Evolutionary conservation across 192 early-diverging fungal species (phyloP).

Genomic region (Gigaspora rosea): DNA sequence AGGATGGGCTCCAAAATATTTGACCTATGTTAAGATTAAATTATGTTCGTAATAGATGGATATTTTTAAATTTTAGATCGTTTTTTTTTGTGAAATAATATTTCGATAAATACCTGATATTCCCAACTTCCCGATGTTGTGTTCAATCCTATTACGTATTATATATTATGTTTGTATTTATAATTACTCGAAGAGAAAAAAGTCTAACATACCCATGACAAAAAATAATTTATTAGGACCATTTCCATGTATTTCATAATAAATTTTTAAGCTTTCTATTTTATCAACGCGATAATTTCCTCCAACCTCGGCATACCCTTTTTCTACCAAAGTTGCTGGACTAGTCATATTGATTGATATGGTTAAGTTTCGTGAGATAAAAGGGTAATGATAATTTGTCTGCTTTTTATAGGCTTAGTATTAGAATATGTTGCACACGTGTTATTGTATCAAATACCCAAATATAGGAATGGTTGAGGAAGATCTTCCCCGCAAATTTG

Average conservation of each 20-base stretch:
- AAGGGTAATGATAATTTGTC: no score
- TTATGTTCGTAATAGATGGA: neutral
- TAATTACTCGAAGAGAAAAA: neutral
- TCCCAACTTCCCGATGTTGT: slow-evolving; percentile 33
- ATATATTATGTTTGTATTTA: neutral
- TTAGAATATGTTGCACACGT: no score
- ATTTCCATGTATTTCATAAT: slow-evolving; percentile 78
- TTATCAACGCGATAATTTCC: slow-evolving; percentile 2
- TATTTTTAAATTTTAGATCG: neutral
- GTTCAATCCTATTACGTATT: slow-evolving; percentile 33
- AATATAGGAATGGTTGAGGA: no score
- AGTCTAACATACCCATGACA: slow-evolving; percentile 63
- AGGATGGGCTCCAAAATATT: slow-evolving; percentile 63
- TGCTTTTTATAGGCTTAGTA: no score
- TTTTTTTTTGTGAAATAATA: neutral
- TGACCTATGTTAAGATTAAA: slow-evolving; percentile 46
- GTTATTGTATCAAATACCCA: no score
- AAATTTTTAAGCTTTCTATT: slow-evolving; percentile 55
- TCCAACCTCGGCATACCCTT: slow-evolving; percentile 47
- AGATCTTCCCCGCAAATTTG: no score
- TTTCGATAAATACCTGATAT: slow-evolving; percentile 11
- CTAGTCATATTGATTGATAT: no score
- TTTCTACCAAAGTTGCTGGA: slow-evolving; percentile 30
- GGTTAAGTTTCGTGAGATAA: no score
- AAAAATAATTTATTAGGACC: slow-evolving; percentile 71